These are phyloP conservation scores for Aegilops bicornis DNA, from an alignment of 176 grass and related monocot genomes.

Conservation along the genomic window DNA sequence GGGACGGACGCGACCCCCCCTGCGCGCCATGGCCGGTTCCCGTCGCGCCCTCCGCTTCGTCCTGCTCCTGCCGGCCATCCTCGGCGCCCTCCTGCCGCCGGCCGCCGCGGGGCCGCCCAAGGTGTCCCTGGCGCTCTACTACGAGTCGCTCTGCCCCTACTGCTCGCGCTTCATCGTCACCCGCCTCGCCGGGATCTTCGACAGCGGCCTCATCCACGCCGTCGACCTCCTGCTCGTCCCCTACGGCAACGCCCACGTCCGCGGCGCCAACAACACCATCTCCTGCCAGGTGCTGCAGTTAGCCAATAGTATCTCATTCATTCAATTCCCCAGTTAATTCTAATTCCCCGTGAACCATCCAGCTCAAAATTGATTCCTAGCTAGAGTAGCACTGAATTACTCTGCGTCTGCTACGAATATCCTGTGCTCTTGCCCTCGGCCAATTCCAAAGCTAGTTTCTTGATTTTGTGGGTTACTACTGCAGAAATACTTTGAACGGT, in stretches of 20 bases:
- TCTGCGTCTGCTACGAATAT: too few species aligned
- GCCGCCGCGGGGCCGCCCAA: background rate
- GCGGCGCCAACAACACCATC: conserved; percentile 55
- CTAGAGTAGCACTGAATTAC: background rate
- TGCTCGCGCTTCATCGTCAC: conserved; percentile 74
- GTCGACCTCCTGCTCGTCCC: conserved; percentile 74
- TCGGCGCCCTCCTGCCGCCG: background rate
- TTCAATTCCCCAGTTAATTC: background rate
- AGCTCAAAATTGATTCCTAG: background rate
- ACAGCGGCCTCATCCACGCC: conserved; percentile 55
- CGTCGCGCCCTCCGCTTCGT: background rate
- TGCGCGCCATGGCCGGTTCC: background rate
- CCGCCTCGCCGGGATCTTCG: conserved; percentile 64
- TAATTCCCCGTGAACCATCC: background rate
- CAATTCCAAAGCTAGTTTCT: too few species aligned
- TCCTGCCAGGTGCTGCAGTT: conserved; percentile 55
- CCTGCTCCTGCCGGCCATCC: background rate
- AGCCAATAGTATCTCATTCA: too few species aligned
- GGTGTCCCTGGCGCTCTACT: conserved; percentile 80
- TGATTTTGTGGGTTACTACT: too few species aligned
- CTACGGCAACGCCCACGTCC: conserved; percentile 72
- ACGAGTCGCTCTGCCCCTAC: conserved; percentile 81
- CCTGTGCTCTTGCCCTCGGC: too few species aligned
- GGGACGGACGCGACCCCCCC: background rate
- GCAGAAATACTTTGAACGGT: background rate